phyloP scores from a whole-genome alignment of 2,329 filamentous ascomycete genomes.

The Coniochaeta ligniaria region DNA sequence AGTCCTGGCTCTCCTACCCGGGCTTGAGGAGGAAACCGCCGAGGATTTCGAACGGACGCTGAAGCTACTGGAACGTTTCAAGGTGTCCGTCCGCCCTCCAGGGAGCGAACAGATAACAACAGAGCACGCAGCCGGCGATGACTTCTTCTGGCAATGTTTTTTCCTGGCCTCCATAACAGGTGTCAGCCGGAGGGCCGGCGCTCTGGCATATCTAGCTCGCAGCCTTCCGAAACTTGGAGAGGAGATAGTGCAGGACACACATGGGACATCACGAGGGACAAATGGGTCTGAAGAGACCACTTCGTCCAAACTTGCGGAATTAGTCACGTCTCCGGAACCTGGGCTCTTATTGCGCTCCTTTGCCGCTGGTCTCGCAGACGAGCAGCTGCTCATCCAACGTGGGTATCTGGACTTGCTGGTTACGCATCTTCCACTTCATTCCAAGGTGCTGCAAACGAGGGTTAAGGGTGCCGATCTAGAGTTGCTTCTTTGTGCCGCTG shows the following conservation, averaged over 20 bases:
- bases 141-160: slow-evolving; percentile 98
- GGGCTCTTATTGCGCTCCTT: slow-evolving; percentile 87
- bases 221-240: slow-evolving; percentile 66
- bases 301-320: slow-evolving; percentile 47
- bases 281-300: slow-evolving; percentile 34
- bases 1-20: slow-evolving; percentile 81
- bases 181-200: slow-evolving; percentile 74
- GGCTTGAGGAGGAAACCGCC: slow-evolving; percentile 90
- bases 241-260: slow-evolving; percentile 21
- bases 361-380: slow-evolving; percentile 78
- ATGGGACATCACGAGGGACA: slow-evolving; percentile 20
- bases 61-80: slow-evolving; percentile 70
- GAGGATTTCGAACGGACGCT: slow-evolving; percentile 93
- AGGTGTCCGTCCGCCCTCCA: slow-evolving; percentile 54
- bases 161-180: slow-evolving; percentile 92
- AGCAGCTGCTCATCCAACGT: slow-evolving; percentile 85
- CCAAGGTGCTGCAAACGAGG: slow-evolving; percentile 67
- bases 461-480: slow-evolving; percentile 73
- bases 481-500: slow-evolving; percentile 72
- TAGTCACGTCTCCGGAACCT: slow-evolving; percentile 84
- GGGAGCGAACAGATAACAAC: slow-evolving; percentile 41
- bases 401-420: slow-evolving; percentile 92
- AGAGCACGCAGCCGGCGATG: slow-evolving; percentile 57
- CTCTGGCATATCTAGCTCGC: slow-evolving; percentile 77
- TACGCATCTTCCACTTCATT: slow-evolving; percentile 79